Evolutionary conservation across 2,329 filamentous ascomycete species (phyloP), one percentile per base, ranked within the genome.

Genomic region (Calonectria pteridis): DNA sequence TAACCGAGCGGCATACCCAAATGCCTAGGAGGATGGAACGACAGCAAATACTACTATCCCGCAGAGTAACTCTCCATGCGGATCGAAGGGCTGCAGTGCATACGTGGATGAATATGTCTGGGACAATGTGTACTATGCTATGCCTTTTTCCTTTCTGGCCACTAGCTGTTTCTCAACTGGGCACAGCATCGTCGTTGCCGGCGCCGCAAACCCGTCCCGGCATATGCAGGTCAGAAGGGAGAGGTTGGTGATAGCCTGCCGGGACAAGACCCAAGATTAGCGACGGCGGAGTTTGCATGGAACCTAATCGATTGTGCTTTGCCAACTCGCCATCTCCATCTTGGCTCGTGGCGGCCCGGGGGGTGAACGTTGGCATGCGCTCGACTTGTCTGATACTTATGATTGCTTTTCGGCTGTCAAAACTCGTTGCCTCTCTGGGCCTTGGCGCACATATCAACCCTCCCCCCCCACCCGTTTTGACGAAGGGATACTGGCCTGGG

Each of bases 231-330:
- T 76, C 40, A 43, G 40, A 75, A 77, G 70, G 7, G 31, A 63
- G 68, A 74, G 71, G 75, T 66, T 69, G 72, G 76, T 66, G 69
- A 69, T 78, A 62, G 71, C 71, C 66, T 55, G 67, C 71, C 71
- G 72, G 69, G 63, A 72, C 76, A 76, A 74, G 68, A 74, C 43
- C 46, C 73, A 72, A 80, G 79, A 79, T 80, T 80, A 78, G 78
- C 78, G 78, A 79, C 69, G 62, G 69, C 71, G 71, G 71, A 74
- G 73, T 50, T 69, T 77, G 71, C 75, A 77, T 59, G 62, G 69
- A 62, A 77, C 67, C 77, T 77, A 79, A 79, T 77, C 77, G 72
- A 73, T 75, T 80, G 71, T 71, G 71, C 68, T 74, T 72, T 79
- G 73, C 68, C 71, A 80, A 76, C 75, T 78, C 76, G 77, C 63